Base-by-base conservation (phyloP, 1,284 basidiomycete species). In the Malassezia equina region DNA sequence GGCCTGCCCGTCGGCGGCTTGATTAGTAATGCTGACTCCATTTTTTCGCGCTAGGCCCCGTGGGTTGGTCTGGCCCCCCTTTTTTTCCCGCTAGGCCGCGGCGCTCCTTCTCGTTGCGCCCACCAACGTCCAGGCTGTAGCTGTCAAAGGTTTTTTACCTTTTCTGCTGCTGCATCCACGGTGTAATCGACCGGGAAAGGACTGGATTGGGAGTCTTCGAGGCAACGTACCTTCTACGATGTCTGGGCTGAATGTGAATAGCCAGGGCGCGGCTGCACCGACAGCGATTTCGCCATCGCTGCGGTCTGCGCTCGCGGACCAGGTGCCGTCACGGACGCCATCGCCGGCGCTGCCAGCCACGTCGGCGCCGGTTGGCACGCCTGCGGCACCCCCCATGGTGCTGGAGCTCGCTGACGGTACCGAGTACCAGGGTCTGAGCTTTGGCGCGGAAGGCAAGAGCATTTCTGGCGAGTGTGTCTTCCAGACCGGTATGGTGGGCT, bases 401-500 rank as follows among this genome's bases (percentile, higher is more conserved):
- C 80, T 98, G 57, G 90, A 98, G 77, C 81, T 99, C 54, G 83
- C 83, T 48, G 93, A 98, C 77, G 93, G 93, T 12, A 83, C 88
- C 58, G 84, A 87, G 1, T 88, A 84, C 70, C 80, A 84, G 53
- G 94, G 94, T 45, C 85, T 88, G 74, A 89, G 86, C 74, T 98
- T 99, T 73, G 94, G 94, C 69, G 90, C 90, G 3, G 80, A 87
- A 67, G 82, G 82, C 52, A 93, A 90, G 79, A 91, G 88, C 76
- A 80, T 95, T 47, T 82, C 90, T 19, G 94, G 94, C 67, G 94
- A 99, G 82, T 96, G 93, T 76, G 94, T 99, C 73, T 99, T 99
- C 79, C 93, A 96, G 79, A 99, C 94, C 51, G 93, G 93, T 94
- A 73, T 99, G 93, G 90, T 98, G 60, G 94, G 94, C 43, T 98